Evolutionary conservation across 2,329 filamentous ascomycete species (phyloP).

Genomic region (Akanthomyces muscarius): DNA sequence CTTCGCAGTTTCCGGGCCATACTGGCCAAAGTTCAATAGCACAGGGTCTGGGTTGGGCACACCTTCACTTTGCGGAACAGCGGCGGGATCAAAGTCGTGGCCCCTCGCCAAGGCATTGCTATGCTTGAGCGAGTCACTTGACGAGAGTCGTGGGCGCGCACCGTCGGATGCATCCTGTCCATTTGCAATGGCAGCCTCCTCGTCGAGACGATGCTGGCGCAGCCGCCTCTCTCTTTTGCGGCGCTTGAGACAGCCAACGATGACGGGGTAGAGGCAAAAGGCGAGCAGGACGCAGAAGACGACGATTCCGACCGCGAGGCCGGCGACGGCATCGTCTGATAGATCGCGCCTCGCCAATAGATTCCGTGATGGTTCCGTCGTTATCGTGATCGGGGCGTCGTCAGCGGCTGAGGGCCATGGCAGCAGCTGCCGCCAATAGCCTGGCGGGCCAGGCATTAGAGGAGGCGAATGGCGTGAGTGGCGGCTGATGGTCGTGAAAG

Average conservation of each 20-base stretch:
- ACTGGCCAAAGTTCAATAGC: constrained; percentile 17
- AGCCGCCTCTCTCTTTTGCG: constrained; percentile 24
- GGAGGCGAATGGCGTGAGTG: background rate
- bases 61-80: background rate
- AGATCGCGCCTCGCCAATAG: constrained; percentile 21
- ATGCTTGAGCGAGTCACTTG: constrained; percentile 35
- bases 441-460: constrained; percentile 10
- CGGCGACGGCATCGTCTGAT: constrained; percentile 35
- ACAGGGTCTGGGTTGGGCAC: constrained; percentile 3
- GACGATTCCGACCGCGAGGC: constrained; percentile 34
- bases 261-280: constrained; percentile 38
- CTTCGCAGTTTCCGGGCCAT: constrained; percentile 2
- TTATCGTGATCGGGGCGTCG: background rate
- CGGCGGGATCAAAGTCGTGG: constrained; percentile 15
- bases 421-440: constrained; percentile 9
- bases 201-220: constrained; percentile 24
- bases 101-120: constrained; percentile 28
- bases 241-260: constrained; percentile 32
- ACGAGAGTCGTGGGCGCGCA: constrained; percentile 32
- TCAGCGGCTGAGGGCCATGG: constrained; percentile 5
- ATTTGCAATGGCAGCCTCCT: constrained; percentile 28
- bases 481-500: background rate
- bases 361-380: background rate
- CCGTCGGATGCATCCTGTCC: constrained; percentile 20
- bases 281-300: constrained; percentile 31